Evolutionary conservation across 495 filamentous ascomycete genomes (phyloP).

Genomic region (Lasiosphaeriaceae sp.): DNA sequence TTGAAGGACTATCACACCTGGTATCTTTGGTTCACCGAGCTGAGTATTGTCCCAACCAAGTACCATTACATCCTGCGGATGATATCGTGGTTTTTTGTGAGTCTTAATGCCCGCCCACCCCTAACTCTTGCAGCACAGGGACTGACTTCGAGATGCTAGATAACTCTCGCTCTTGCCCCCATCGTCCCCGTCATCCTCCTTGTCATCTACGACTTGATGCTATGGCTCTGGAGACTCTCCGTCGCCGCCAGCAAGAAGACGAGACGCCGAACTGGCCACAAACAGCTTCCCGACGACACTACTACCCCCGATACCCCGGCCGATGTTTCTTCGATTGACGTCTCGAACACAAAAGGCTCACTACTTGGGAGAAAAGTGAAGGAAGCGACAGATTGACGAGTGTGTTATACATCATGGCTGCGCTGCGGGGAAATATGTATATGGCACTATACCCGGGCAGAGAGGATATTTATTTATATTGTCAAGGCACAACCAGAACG

Average conservation of each 20-base stretch:
- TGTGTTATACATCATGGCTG: no score
- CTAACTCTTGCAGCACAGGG: neutral
- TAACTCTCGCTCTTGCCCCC: conserved; percentile 22
- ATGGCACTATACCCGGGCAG: no score
- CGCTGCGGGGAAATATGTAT: no score
- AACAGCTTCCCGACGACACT: neutral
- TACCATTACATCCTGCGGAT: conserved; percentile 15
- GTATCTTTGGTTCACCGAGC: conserved; percentile 19
- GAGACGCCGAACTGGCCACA: neutral
- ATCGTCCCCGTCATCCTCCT: conserved; percentile 29
- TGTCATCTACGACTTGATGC: conserved; percentile 40
- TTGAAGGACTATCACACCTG: conserved; percentile 3
- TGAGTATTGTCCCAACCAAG: conserved; percentile 20
- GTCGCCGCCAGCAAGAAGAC: conserved; percentile 3
- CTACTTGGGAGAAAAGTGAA: no score
- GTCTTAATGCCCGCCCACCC: neutral
- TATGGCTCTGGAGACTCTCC: conserved; percentile 41
- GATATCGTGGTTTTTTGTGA: conserved; percentile 28
- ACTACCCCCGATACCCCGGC: no score
- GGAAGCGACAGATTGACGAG: no score
- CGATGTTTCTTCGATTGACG: neutral
- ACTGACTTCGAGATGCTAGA: conserved; percentile 7
- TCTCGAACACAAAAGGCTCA: no score
- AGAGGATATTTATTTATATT: no score
- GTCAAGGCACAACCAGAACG: no score